A percentile compares a stretch with the other conserved stretches of the same genome.
Evolutionary conservation across 495 filamentous ascomycete genomes (phyloP).

Genomic region (Aspergillus incahuasiensis): DNA sequence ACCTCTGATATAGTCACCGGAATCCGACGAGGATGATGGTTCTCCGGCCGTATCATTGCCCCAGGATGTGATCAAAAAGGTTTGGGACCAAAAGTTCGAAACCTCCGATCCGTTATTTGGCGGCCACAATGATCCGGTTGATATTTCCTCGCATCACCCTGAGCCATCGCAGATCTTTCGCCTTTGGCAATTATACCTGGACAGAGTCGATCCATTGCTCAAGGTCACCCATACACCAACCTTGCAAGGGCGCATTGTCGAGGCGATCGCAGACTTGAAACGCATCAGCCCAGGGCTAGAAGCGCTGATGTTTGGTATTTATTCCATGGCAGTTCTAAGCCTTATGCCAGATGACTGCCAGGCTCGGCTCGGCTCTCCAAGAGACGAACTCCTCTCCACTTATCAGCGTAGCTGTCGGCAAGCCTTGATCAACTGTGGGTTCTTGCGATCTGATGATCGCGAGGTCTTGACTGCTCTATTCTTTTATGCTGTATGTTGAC

Average conservation of each 20-base stretch:
- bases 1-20: conserved; percentile 9
- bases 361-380: conserved; percentile 37
- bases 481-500: conserved; percentile 50
- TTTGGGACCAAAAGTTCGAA: conserved; percentile 38
- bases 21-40: conserved; percentile 22
- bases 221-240: conserved; percentile 52
- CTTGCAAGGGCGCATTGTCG: conserved; percentile 41
- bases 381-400: conserved; percentile 37
- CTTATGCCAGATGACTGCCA: conserved; percentile 39
- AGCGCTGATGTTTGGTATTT: conserved; percentile 55
- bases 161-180: conserved; percentile 37
- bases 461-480: conserved; percentile 57
- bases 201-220: conserved; percentile 49
- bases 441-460: conserved; percentile 43
- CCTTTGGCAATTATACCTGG: conserved; percentile 48
- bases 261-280: conserved; percentile 25
- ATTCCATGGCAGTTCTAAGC: conserved; percentile 46
- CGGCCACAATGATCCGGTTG: conserved; percentile 29
- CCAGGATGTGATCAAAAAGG: conserved; percentile 33
- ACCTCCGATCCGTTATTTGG: conserved; percentile 48
- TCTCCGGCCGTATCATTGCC: conserved; percentile 24
- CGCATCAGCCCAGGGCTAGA: conserved; percentile 22
- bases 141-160: conserved; percentile 48
- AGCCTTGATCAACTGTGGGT: conserved; percentile 44
- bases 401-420: conserved; percentile 54